These are phyloP conservation scores for Paraleonurus japonicus DNA, from an alignment of 257 asterid genomes.

Conservation along the genomic window DNA sequence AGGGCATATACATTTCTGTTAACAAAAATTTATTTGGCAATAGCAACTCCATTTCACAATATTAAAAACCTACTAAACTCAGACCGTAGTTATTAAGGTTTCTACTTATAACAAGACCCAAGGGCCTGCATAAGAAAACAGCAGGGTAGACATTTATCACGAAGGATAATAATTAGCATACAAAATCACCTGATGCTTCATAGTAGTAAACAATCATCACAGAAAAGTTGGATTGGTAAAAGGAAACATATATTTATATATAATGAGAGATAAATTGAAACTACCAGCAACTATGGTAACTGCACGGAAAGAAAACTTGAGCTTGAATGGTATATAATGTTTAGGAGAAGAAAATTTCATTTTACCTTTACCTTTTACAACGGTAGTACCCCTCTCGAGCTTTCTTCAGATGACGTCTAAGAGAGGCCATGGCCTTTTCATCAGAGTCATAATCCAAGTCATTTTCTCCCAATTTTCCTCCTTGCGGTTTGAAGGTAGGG, in stretches of 20 bases:
- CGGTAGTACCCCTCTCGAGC: constrained; percentile 69
- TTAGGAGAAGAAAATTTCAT: not conserved
- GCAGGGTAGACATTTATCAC: not conserved
- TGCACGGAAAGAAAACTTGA: not conserved
- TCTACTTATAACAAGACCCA: not conserved
- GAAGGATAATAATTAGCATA: not conserved
- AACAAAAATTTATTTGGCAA: not conserved
- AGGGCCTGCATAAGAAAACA: not conserved
- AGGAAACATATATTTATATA: not conserved
- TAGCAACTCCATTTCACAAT: not conserved
- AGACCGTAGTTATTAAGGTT: not conserved
- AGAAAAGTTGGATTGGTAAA: not conserved
- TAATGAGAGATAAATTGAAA: not conserved
- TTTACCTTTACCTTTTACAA: constrained; percentile 58
- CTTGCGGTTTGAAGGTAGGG: constrained; percentile 75
- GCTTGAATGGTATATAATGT: not conserved
- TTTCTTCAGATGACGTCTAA: constrained; percentile 65
- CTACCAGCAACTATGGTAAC: not conserved
- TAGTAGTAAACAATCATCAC: constrained; percentile 2
- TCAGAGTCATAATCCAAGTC: constrained; percentile 88
- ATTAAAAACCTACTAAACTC: not conserved
- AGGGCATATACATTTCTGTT: not conserved
- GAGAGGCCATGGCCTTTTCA: constrained; percentile 69
- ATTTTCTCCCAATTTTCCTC: constrained; percentile 71
- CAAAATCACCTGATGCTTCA: constrained; percentile 1